phyloP scores from a whole-genome alignment of 306 rosid genomes.

The Quercus alba region DNA sequence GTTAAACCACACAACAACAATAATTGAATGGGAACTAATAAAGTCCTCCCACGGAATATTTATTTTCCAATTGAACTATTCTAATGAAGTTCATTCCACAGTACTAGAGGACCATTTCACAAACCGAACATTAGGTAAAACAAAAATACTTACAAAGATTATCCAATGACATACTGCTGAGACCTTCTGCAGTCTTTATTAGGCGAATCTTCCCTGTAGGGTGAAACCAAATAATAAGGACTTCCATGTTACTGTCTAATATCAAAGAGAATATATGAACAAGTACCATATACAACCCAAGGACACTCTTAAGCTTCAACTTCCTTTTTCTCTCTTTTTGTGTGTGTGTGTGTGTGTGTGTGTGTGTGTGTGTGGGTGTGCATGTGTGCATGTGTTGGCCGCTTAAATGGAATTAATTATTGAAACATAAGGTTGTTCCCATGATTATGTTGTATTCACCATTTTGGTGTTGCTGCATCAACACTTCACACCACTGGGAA shows the following conservation, averaged over 20 bases:
- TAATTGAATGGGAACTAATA: too few species aligned
- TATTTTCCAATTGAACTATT: background rate
- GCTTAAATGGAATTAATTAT: background rate
- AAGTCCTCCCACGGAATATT: background rate
- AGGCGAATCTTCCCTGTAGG: conserved; percentile 68
- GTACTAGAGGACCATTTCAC: background rate
- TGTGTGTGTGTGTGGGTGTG: too few species aligned
- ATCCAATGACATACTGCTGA: conserved; percentile 53
- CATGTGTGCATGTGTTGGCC: background rate
- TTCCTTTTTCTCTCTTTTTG: too few species aligned
- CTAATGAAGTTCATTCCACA: background rate
- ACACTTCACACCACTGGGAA: background rate
- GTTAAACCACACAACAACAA: too few species aligned
- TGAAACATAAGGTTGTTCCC: background rate
- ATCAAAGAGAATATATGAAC: background rate
- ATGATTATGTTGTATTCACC: background rate
- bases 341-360: too few species aligned
- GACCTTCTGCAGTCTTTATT: conserved; percentile 56
- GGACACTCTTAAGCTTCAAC: background rate
- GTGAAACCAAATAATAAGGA: conserved; percentile 16
- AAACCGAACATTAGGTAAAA: conserved; percentile 3
- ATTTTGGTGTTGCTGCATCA: background rate
- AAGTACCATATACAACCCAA: conserved; percentile 1
- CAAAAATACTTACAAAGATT: conserved; percentile 59
- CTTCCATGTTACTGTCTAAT: background rate